Percentiles rank a stretch among this genome's conserved stretches.
Conservation (phyloP, 768 basidiomycete species). For the Tricholoma saponaceum region DNA sequence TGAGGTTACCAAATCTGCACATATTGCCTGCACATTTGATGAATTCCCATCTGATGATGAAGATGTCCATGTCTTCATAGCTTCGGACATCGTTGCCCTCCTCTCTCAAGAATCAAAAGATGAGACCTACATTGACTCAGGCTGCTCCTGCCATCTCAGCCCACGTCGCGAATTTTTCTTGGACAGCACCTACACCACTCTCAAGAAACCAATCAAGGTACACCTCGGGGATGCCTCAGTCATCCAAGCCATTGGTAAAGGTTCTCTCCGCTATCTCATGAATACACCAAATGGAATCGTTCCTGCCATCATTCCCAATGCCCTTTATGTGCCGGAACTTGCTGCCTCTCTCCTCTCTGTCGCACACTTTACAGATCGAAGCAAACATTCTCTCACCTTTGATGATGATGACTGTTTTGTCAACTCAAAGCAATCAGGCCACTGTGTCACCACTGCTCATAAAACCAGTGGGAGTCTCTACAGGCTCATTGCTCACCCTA, state of each 20-base stretch:
- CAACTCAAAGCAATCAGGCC: no score
- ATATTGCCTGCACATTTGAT: neutral
- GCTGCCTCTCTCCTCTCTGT: neutral
- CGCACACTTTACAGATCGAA: no score
- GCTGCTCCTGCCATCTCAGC: slow-evolving; percentile 7
- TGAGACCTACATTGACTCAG: slow-evolving; percentile 10
- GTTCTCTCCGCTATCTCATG: slow-evolving; percentile 8
- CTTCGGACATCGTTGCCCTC: slow-evolving; percentile 2
- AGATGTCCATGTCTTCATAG: slow-evolving; percentile 4
- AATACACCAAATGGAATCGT: slow-evolving; percentile 5
- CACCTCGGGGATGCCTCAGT: slow-evolving; percentile 9
- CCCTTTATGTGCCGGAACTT: slow-evolving; percentile 12
- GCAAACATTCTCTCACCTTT: no score
- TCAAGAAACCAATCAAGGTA: slow-evolving; percentile 8
- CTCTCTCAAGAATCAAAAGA: slow-evolving; percentile 2
- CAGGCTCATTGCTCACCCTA: slow-evolving; percentile 1
- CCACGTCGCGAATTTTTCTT: slow-evolving; percentile 7
- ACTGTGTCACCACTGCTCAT: no score
- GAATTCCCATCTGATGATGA: slow-evolving; percentile 5
- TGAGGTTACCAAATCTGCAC: neutral
- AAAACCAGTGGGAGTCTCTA: neutral
- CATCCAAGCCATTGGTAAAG: slow-evolving; percentile 9
- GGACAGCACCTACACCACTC: slow-evolving; percentile 4
- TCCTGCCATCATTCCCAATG: slow-evolving; percentile 8
- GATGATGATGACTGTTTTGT: no score